Conservation (phyloP, 345 rosid species). For the Arabidopsis arenosa region DNA sequence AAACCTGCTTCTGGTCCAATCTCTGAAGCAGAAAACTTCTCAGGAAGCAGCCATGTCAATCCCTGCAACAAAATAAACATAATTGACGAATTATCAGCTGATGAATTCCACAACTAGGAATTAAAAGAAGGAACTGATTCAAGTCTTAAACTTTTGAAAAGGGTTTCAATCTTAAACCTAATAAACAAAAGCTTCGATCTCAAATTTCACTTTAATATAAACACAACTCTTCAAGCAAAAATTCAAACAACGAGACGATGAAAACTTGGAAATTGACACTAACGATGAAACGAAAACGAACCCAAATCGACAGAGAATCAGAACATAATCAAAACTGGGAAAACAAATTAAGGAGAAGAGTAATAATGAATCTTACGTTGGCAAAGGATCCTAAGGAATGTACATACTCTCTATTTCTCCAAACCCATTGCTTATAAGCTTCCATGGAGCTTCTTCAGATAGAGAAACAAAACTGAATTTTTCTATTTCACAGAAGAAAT, state of each 20-base stretch:
- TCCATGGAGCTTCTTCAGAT: constrained; percentile 58
- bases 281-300: background rate
- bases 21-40: constrained; percentile 87
- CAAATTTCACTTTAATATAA: background rate
- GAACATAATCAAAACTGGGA: background rate
- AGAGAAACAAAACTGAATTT: background rate
- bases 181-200: constrained; percentile 8
- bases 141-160: background rate
- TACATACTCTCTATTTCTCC: constrained; percentile 82
- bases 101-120: background rate
- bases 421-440: constrained; percentile 88
- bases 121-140: background rate
- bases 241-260: background rate
- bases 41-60: constrained; percentile 94
- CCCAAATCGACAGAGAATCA: constrained; percentile 9
- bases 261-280: constrained; percentile 3
- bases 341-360: background rate
- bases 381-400: constrained; percentile 93
- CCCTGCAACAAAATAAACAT: constrained; percentile 59
- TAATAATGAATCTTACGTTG: constrained; percentile 59
- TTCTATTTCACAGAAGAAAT: constrained; percentile 4
- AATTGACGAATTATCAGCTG: background rate
- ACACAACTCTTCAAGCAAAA: background rate
- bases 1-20: constrained; percentile 99
- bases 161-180: background rate